A percentile compares a stretch with the other conserved stretches of the same genome.
Evolutionary conservation across 2,329 filamentous ascomycete genomes (phyloP).

Genomic region (Epichloe bromicola): DNA sequence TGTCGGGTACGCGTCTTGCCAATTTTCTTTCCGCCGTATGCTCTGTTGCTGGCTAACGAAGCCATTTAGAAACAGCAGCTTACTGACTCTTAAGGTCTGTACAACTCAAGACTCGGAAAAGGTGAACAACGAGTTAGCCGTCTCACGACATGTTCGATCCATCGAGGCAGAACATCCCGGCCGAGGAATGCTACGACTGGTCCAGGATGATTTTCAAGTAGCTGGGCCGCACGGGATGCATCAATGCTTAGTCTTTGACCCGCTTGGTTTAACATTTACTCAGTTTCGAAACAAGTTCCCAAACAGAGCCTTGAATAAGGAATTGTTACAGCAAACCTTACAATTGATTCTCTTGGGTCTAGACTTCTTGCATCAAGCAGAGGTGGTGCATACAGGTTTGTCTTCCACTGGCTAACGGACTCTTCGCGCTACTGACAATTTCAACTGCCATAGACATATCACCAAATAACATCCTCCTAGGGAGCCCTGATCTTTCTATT

Average conservation of each 20-base stretch:
- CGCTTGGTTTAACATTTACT: slow-evolving; percentile 10
- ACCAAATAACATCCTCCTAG: slow-evolving; percentile 16
- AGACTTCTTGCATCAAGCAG: slow-evolving; percentile 10
- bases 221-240: slow-evolving; percentile 10
- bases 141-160: too few species aligned
- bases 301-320: slow-evolving; percentile 11
- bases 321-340: slow-evolving; percentile 12
- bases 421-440: neutral
- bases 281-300: slow-evolving; percentile 13
- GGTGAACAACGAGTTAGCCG: too few species aligned
- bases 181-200: neutral
- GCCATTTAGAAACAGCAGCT: neutral
- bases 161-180: neutral
- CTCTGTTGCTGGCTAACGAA: neutral
- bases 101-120: too few species aligned
- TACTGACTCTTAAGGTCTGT: too few species aligned
- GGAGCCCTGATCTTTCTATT: slow-evolving; percentile 6
- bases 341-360: slow-evolving; percentile 9
- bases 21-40: neutral
- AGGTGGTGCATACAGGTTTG: slow-evolving; percentile 11
- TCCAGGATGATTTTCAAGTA: neutral
- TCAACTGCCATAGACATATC: slow-evolving; percentile 11
- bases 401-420: neutral
- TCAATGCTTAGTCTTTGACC: slow-evolving; percentile 11
- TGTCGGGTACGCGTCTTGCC: neutral